A percentile compares a stretch with the other conserved stretches of the same genome.
Conservation (phyloP, 345 rosid species). For the Aegle marmelos region DNA sequence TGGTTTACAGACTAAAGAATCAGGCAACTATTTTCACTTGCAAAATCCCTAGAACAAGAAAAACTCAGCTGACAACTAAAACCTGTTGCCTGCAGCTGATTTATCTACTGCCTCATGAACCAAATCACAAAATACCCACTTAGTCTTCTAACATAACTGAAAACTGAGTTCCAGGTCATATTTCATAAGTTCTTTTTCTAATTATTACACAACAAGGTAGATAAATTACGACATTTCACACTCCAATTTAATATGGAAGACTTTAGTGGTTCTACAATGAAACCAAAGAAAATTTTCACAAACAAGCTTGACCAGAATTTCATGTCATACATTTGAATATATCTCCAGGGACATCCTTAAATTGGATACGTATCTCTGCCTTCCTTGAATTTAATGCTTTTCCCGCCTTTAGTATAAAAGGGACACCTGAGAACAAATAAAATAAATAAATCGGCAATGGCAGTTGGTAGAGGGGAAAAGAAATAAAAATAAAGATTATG, state of each 20-base stretch:
- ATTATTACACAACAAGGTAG: neutral
- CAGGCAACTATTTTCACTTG: neutral
- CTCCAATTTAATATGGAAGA: slow-evolving; percentile 2
- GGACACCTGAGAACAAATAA: slow-evolving; percentile 66
- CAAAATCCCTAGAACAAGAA: neutral
- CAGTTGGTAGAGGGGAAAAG: neutral
- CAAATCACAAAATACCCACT: neutral
- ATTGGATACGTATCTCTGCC: slow-evolving; percentile 98
- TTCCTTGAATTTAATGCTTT: slow-evolving; percentile 94
- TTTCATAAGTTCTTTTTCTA: neutral
- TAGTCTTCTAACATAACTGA: neutral
- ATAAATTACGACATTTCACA: neutral
- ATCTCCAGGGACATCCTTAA: slow-evolving; percentile 99
- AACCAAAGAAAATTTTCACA: neutral
- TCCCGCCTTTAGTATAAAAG: slow-evolving; percentile 94
- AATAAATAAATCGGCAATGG: neutral
- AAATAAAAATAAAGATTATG: neutral
- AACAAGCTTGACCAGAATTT: slow-evolving; percentile 5
- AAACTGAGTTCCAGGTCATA: neutral
- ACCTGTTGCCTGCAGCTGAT: neutral
- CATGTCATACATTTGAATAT: slow-evolving; percentile 70
- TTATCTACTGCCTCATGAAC: neutral
- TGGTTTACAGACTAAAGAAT: neutral
- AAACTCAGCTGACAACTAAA: neutral
- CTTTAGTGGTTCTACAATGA: neutral